Base-by-base conservation (phyloP, 2,329 filamentous ascomycete genomes). In the Rosellinia necatrix region DNA sequence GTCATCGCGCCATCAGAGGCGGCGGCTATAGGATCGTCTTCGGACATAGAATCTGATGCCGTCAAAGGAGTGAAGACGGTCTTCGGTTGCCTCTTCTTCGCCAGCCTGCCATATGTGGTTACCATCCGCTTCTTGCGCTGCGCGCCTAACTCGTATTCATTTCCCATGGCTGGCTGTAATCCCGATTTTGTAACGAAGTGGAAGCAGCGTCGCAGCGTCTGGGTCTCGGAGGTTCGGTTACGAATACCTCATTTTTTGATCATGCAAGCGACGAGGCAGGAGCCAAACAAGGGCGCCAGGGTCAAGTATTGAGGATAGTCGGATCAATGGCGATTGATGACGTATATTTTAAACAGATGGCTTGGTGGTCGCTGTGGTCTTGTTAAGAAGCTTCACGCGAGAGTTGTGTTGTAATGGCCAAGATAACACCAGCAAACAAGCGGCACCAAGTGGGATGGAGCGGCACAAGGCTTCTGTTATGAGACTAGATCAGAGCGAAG, bases 91-190 rank as follows among this genome's bases (percentile, higher is more conserved):
- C 64, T 62, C 58, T 60, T 68, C 35, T 56, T 66, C 15, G 60
- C 30, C 17, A 55, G 49, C 50, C 68, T 71, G 38, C 67, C 69
- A 58, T 71, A 71, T 7, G 60, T 62, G 12, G 64, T 68, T 27
- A 56, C 64, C 44, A 66, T 46, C 43, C 60, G 66, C 56, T 57
- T 67, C 62, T 65, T 68, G 53, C 64, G 67, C 62, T 62, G 59
- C 49, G 61, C 62, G 55, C 64, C 60, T 21, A 62, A 53, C 21
- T 70, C 68, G 29, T 58, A 56, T 41, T 61, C 64, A 27, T 46
- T 59, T 7, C 61, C 62, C 68, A 71, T 71, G 22, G 21, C 58
- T 44, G 15, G 17, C 46, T 59, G n/a, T 30, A 24, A 38, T 58
- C 37, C 15, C 38, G 43, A 56, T 27, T 37, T 21, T 2, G 40